Evolutionary conservation across 2,329 filamentous ascomycete species (phyloP), one percentile per base, ranked within the genome.

Genomic region (Geosmithia putterillii): DNA sequence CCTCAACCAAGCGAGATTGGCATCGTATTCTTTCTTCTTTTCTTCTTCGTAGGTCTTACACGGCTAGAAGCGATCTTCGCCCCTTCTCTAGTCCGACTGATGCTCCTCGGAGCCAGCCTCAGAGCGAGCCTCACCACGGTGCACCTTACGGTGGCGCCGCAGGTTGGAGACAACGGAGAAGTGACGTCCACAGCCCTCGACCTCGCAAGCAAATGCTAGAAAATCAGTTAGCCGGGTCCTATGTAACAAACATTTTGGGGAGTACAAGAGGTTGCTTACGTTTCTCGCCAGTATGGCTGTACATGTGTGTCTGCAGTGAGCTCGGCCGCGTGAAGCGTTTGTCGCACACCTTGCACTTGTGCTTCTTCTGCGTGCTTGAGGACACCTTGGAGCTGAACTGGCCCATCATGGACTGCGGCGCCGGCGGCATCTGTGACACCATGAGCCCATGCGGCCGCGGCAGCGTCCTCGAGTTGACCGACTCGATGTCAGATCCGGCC

Each of bases 261-360:
- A 32, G 28, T 8, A 15, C 8, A 15, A 32, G 28, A 15, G 28
- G 39, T 18, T 38, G 81, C 88, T 74, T 78, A 95, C 88, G 90
- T 70, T 96, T 96, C 64, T 96, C 90, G 59, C 90, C 90, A 44
- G 90, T 96, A 59, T 96, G 90, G 64, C 88, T 95, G 67, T 95
- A 95, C 85, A 95, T 95, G 60, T 96, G 90, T 25, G 90, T 96
- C 60, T 95, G 90, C 35, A 96, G 65, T 14, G 90, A 95, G 58
- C 88, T 95, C 2, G 90, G 90, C 44, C 90, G 78, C 2, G 90
- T 95, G 62, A 96, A 96, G 38, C 90, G 81, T 74, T 96, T 95
- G 65, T 95, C 90, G 70, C 90, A 96, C 47, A 96, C 86, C 68
- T 95, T 95, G 76, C 90, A 96, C 71, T 95, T 95, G 70, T 96